Evolutionary conservation across 331 rosid genomes (phyloP), one percentile per base, ranked within the genome.

Genomic region (Spiraea crenata): DNA sequence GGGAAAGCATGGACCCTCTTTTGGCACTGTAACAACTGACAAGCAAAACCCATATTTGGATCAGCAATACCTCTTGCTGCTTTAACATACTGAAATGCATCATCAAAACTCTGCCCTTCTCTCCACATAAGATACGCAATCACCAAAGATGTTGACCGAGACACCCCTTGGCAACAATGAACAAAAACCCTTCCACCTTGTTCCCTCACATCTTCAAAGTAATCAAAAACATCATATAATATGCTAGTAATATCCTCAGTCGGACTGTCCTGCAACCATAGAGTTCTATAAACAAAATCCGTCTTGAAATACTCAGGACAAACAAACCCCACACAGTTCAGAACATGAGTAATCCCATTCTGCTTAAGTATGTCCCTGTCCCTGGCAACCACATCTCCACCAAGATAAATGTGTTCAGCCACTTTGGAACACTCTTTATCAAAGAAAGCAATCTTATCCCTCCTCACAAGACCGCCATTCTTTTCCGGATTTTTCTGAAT

Each of bases 81-180:
- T 85, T 95, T 95, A 80, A 95, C 99, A 83, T 89, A 89, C 86
- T 91, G 99, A 83, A 95, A 91, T 46, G 99, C 99, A 81, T 95
- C 99, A 73, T 95, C 99, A 46, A 95, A 95, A 79, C 99, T 95
- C 91, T 91, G 99, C 10, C 97, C 99, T 86, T 95, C 97, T 83
- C 99, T 91, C 99, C 99, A 95, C 99, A 95, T 95, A 49, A 83
- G 92, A 72, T 95, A 95, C 4, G 99, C 99, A 82, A 95, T 93
- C 71, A 93, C 99, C 78, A 93, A 79, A 14, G 99, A 93, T 4
- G 99, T 93, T 4, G 99, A 93, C 83, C 99, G 86, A 19, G 97
- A 93, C 50, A 93, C 99, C 69, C 99, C 99, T 83, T 93, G 99
- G 79, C 99, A 93, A 80, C 99, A 93, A 71, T 93, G 99, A 72